Base-by-base conservation (phyloP, 768 basidiomycete species). In the Serpula lacrymans region DNA sequence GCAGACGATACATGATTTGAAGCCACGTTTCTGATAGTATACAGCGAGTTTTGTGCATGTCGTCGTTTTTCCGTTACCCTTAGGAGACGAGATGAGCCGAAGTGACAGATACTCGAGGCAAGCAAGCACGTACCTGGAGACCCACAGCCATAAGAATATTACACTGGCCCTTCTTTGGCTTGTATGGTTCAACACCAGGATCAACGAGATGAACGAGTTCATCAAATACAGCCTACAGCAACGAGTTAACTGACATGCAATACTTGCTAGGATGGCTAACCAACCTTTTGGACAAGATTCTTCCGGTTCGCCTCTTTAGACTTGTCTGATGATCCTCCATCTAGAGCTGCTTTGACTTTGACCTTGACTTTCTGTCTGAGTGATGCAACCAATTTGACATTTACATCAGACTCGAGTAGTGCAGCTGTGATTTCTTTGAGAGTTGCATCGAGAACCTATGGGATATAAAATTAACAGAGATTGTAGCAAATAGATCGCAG, bases 41-140 rank as follows among this genome's bases (percentile, higher is more conserved):
- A 95, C 95, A 0, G 96, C 96, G 28, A 99, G 82, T 56, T 98
- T 99, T 8, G 96, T 99, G 65, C 96, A 99, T 28, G 95, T 97
- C 16, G 96, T 99, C 4, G 96, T 99, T 73, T 99, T 99, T 30
- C 96, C 96, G 39, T 95, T 96, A 36, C 93, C 93, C 90, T 95
- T 52, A 23, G 32, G 27, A 34, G n/a, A 52, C 22, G 21, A 42
- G 39, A 32, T 12, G 39, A 33, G 24, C 12, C n/a, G n/a, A n/a
- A n/a, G 35, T 14, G 23, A 34, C 14, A 33, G 10, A 37, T 18
- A 24, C 21, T n/a, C 24, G 18, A 34, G 29, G 41, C 39, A 26
- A 26, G 30, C 14, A 26, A 33, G 12, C 31, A 57, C 74, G 45
- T 51, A 88, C 91, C 75, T 96, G 93, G 29, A 97, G 77, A 62